These are phyloP conservation scores for Volvox reticuliferus DNA, from an alignment of 139 green algal species.

Conservation along the genomic window DNA sequence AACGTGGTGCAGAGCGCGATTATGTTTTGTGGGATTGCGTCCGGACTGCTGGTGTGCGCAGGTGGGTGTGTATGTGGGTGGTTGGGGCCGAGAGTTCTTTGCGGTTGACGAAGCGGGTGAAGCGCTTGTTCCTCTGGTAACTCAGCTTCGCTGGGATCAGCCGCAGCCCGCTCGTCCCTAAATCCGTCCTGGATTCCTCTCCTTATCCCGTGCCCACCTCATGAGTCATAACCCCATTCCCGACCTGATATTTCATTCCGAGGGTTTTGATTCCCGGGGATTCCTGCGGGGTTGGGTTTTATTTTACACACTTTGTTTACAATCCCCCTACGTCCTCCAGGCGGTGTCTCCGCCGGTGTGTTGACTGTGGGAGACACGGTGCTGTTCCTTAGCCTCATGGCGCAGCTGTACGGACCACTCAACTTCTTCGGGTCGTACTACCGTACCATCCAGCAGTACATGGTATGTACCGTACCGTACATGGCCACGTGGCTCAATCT, in stretches of 20 bases:
- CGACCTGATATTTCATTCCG: too few species aligned
- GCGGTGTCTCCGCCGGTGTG: slow-evolving; percentile 51
- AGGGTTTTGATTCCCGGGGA: too few species aligned
- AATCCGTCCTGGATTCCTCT: too few species aligned
- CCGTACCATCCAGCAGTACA: slow-evolving; percentile 68
- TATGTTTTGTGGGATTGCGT: slow-evolving; percentile 77
- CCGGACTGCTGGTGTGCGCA: slow-evolving; percentile 59
- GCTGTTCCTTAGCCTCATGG: slow-evolving; percentile 89
- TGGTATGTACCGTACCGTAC: slow-evolving; percentile 2
- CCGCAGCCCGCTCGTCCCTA: too few species aligned
- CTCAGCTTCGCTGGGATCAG: too few species aligned
- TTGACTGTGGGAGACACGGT: slow-evolving; percentile 89
- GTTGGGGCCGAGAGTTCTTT: not conserved
- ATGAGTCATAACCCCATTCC: too few species aligned
- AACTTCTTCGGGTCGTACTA: slow-evolving; percentile 80
- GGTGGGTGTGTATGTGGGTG: not conserved
- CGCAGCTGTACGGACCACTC: slow-evolving; percentile 88
- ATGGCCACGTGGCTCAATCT: too few species aligned
- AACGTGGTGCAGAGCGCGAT: slow-evolving; percentile 90
- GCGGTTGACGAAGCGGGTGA: not conserved
- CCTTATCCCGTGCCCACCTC: too few species aligned
- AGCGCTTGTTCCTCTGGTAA: too few species aligned
- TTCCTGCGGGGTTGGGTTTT: too few species aligned
- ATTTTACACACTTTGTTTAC: too few species aligned
- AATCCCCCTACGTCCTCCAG: not conserved